Percentiles rank a stretch among this genome's conserved stretches.
Evolutionary conservation across 1,284 basidiomycete genomes (phyloP).

Genomic region (Schizophyllum amplum): DNA sequence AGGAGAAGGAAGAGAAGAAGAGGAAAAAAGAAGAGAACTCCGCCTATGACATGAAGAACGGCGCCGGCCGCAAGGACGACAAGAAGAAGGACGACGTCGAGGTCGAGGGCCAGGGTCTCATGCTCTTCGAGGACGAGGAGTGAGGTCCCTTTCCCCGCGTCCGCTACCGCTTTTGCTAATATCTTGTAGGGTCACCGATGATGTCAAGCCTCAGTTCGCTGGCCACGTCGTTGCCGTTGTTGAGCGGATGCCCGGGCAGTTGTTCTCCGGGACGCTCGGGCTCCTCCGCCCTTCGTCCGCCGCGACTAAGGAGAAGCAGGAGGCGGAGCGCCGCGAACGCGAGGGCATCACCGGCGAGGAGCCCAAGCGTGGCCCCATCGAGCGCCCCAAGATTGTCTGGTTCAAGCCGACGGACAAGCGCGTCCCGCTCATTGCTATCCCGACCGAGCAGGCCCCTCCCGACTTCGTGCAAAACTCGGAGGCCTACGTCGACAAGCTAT

Average conservation of each 20-base stretch:
- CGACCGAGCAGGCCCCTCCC: conserved; percentile 95
- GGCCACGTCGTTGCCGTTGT: conserved; percentile 99
- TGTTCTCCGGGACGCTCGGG: conserved; percentile 96
- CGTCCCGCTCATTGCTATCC: conserved; percentile 97
- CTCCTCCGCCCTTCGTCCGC: conserved; percentile 94
- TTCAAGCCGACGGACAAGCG: conserved; percentile 99
- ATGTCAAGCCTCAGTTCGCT: conserved; percentile 91
- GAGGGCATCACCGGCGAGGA: conserved; percentile 87
- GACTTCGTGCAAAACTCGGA: conserved; percentile 97
- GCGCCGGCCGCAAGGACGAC: conserved; percentile 82
- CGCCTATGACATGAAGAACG: conserved; percentile 76
- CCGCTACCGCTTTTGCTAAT: conserved; percentile 9
- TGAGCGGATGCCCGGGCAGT: conserved; percentile 96
- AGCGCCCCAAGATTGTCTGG: conserved; percentile 99
- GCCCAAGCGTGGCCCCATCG: conserved; percentile 65
- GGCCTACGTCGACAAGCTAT: conserved; percentile 83
- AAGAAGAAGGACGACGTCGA: conserved; percentile 99
- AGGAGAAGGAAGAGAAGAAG: conserved; percentile 99
- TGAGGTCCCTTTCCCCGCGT: conserved; percentile 28
- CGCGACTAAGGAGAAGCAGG: conserved; percentile 99
- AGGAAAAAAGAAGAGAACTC: conserved; percentile 99
- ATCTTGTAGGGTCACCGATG: conserved; percentile 77
- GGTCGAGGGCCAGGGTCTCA: conserved; percentile 96
- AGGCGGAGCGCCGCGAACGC: conserved; percentile 93
- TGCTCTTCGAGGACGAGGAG: conserved; percentile 97